Base-by-base conservation (phyloP, 306 rosid genomes). In the Leucaena leucocephala region DNA sequence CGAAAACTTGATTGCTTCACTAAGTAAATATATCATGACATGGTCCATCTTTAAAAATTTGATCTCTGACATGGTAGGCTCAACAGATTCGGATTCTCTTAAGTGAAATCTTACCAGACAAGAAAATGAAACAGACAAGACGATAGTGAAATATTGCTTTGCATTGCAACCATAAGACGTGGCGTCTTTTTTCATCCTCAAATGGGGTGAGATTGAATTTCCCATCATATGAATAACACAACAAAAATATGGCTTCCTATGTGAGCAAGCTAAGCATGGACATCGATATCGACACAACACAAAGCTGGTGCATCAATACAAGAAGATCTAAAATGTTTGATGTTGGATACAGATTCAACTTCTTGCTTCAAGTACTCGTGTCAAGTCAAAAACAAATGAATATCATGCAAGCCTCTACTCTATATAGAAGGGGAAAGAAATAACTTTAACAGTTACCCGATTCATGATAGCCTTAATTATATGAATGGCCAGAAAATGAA, bases 131-230 rank as follows among this genome's bases (percentile, higher is more conserved):
- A 54, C 22, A 21, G 68, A 70, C 40, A 67, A 68, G 35, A 43
- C 19, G 7, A 59, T 46, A 19, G 63, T 40, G 58, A 16, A 71
- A 34, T 50, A 44, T 9, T 46, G 16, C 15, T 19, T 58, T 36
- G 68, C 27, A 68, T 19, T 58, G 66, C 45, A 68, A 71, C 12
- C 39, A 52, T 50, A 9, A n/a, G 38, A 82, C 14, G 52, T 58
- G 49, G 36, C 49, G 80, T n/a, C 78, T 77, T 59, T 78, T 78
- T 83, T 72, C 35, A 58, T 48, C 75, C 42, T 68, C 72, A 14
- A 72, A 72, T 80, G 74, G 61, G 54, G 21, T 49, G 67, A 48
- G 33, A 21, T n/a, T 50, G 34, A 71, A 76, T 48, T 49, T 52
- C 73, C 48, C 74, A 62, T 74, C 62, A 68, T 67, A 74, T 48